A percentile compares a stretch with the other conserved stretches of the same genome.
phyloP scores from a whole-genome alignment of 306 rosid genomes.

The Abrus pulchellus region DNA sequence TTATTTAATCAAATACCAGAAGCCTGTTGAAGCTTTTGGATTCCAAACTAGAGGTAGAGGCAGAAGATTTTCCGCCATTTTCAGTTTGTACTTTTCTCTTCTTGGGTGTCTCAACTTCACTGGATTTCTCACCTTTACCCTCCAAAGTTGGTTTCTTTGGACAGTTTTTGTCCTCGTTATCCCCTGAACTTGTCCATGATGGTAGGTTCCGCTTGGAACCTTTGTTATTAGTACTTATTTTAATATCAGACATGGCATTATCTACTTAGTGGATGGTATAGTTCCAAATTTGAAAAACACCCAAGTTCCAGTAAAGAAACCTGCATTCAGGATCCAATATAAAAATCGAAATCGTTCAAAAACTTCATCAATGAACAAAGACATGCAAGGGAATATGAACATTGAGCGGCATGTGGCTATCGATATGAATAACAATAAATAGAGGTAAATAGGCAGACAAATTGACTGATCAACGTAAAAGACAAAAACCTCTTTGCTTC shows the following conservation, averaged over 20 bases:
- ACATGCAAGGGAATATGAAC: constrained; percentile 16
- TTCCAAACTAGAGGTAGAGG: constrained; percentile 50
- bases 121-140: constrained; percentile 48
- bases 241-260: constrained; percentile 61
- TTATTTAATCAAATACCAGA: constrained; percentile 59
- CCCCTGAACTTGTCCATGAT: constrained; percentile 69
- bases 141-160: constrained; percentile 59
- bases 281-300: constrained; percentile 26
- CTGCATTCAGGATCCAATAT: constrained; percentile 24
- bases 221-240: constrained; percentile 42
- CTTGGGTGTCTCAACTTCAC: constrained; percentile 48
- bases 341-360: constrained; percentile 14
- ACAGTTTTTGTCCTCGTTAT: constrained; percentile 44
- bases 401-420: not conserved
- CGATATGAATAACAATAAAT: not conserved
- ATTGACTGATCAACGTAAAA: not conserved
- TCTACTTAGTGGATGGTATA: constrained; percentile 14
- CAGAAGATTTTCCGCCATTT: constrained; percentile 49
- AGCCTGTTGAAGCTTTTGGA: constrained; percentile 64
- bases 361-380: constrained; percentile 7
- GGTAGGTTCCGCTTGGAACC: constrained; percentile 72
- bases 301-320: constrained; percentile 12
- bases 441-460: not conserved
- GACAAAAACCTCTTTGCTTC: not conserved
- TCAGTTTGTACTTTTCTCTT: constrained; percentile 50